Base-by-base conservation (phyloP, 2,329 filamentous ascomycete species). In the Pseudogymnoascus sp. region DNA sequence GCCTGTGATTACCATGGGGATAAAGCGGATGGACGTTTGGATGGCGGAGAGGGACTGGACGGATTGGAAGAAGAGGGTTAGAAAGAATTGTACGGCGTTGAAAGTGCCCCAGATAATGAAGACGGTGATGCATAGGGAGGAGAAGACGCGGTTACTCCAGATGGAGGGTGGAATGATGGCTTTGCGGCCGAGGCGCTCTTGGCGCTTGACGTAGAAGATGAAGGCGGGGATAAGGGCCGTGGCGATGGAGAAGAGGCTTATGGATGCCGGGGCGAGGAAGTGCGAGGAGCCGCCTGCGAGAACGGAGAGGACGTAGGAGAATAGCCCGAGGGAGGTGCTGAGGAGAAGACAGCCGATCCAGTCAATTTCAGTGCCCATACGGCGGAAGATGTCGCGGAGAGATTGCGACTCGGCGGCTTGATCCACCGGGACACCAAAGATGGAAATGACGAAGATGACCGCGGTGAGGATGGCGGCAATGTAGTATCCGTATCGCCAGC, bases 401-500 rank as follows among this genome's bases (percentile, higher is more conserved):
- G 66, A 63, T 28, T 65, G 62, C 7, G 58, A 37, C 38, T 61
- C 43, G 2, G 32, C 22, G 2, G 22, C 20, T 2, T 58, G 20
- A 8, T 67, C 66, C 4, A 30, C 22, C 1, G 65, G 66, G 57
- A 68, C 62, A 3, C 58, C 61, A 20, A 63, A 65, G 8, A 66
- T 62, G n/a, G 64, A 65, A 9, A 65, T 47, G 28, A 65, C 30
- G 20, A 66, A 66, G 6, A 66, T 62, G 16, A 61, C 9, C 20
- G 66, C 64, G 18, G 61, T 66, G 28, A 79, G 65, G 11, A 75
- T 76, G 0, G 77, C 77, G 20, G 73, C 71, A 3, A 80, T 71
- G 64, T 81, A 77, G 65, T 78, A 84, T 0, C 78, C 80, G 63
- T 72, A 76, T 47, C 80, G 69, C 81, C 81, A 84, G 2, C 79